Evolutionary conservation across 345 rosid species (phyloP).

Genomic region (Syzygium jambos): DNA sequence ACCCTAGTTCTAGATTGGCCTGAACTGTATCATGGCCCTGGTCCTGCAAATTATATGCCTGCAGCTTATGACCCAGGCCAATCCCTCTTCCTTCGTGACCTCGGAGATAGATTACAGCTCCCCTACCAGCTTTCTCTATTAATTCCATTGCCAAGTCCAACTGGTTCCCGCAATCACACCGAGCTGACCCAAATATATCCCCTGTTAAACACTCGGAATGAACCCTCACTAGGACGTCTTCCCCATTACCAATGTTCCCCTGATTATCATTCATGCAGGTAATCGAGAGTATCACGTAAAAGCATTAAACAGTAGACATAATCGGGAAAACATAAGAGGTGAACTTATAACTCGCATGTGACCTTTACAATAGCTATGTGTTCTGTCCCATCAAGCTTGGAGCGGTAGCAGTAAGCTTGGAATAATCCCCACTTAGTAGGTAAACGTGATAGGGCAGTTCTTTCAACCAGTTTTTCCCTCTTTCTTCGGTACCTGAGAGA

Average conservation of each 20-base stretch:
- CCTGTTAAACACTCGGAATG: slow-evolving; percentile 91
- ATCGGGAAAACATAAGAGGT: not conserved
- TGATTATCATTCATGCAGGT: slow-evolving; percentile 1
- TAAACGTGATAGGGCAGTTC: slow-evolving; percentile 48
- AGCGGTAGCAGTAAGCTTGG: slow-evolving; percentile 58
- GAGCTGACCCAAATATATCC: slow-evolving; percentile 73
- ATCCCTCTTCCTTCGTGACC: slow-evolving; percentile 96
- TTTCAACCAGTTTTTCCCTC: slow-evolving; percentile 70
- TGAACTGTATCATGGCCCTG: slow-evolving; percentile 89
- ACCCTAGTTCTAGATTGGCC: slow-evolving; percentile 78
- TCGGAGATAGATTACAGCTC: slow-evolving; percentile 70
- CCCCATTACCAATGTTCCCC: slow-evolving; percentile 74
- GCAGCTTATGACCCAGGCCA: slow-evolving; percentile 80
- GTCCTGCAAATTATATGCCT: slow-evolving; percentile 81
- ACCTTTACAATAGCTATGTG: slow-evolving; percentile 79
- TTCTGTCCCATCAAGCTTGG: slow-evolving; percentile 72
- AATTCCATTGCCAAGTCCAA: slow-evolving; percentile 70
- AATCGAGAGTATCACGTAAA: not conserved
- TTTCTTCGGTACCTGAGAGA: slow-evolving; percentile 59
- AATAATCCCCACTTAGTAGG: slow-evolving; percentile 86
- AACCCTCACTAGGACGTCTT: slow-evolving; percentile 78
- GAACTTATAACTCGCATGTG: not conserved
- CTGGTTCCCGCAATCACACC: slow-evolving; percentile 87
- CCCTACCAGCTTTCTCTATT: slow-evolving; percentile 62
- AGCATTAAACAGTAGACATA: not conserved